These are phyloP conservation scores for Wolfiporia cocos DNA, from an alignment of 1,284 basidiomycete genomes.

Conservation along the genomic window DNA sequence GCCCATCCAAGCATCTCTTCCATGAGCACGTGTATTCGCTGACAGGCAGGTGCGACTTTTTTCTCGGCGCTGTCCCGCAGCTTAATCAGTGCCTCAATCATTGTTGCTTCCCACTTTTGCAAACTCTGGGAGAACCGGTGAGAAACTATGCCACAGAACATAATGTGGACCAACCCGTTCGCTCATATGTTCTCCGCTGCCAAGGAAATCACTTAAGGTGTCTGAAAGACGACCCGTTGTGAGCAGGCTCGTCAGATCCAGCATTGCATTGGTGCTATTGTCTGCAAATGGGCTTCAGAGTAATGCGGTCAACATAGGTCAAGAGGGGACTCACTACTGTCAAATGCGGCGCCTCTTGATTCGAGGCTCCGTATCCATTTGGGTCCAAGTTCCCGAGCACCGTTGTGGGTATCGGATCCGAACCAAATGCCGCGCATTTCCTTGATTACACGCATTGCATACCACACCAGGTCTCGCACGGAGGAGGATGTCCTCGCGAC, in stretches of 20 bases:
- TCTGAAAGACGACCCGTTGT: constrained; percentile 66
- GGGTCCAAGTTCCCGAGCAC: constrained; percentile 65
- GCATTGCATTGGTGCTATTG: constrained; percentile 50
- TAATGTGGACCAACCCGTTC: constrained; percentile 50
- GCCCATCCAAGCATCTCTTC: constrained; percentile 76
- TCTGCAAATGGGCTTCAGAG: constrained; percentile 30
- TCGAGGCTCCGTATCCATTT: constrained; percentile 66
- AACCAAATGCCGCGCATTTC: constrained; percentile 70
- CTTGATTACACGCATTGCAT: constrained; percentile 58
- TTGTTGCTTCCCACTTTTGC: constrained; percentile 73
- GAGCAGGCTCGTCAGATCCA: constrained; percentile 68
- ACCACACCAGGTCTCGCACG: constrained; percentile 66
- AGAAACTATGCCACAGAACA: constrained; percentile 4
- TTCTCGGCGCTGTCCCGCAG: constrained; percentile 69
- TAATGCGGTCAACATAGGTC: background rate
- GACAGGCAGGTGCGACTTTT: constrained; percentile 64
- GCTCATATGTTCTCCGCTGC: constrained; percentile 72
- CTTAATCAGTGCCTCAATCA: constrained; percentile 62
- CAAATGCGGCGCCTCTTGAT: constrained; percentile 51
- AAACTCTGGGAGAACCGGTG: constrained; percentile 42
- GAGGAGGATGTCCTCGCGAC: constrained; percentile 65
- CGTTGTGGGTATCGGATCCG: constrained; percentile 56
- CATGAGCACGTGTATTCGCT: constrained; percentile 66
- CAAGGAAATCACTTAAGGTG: constrained; percentile 63
- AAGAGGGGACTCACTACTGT: constrained; percentile 38